Percentiles rank a stretch among this genome's conserved stretches.
Evolutionary conservation across 495 filamentous ascomycete species (phyloP).

Genomic region (Aspergillus cavernicola): DNA sequence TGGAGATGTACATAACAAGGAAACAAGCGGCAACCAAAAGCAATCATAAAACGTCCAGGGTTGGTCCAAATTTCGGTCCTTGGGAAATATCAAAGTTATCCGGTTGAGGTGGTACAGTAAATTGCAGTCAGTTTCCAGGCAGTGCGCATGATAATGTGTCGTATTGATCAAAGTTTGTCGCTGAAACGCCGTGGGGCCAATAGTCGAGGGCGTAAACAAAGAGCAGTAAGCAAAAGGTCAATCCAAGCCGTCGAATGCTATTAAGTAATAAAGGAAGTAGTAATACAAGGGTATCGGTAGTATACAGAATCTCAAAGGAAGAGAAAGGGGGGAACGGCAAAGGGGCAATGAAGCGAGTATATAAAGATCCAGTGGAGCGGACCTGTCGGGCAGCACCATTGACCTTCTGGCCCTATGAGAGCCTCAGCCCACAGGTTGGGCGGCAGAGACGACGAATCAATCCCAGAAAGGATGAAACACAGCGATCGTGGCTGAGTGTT

Average conservation of each 20-base stretch:
- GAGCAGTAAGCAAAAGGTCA: slow-evolving; percentile 4
- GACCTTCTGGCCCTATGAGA: slow-evolving; percentile 23
- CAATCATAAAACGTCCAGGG: background rate
- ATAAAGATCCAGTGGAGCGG: slow-evolving; percentile 17
- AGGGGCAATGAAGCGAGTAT: slow-evolving; percentile 11
- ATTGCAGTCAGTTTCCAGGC: slow-evolving; percentile 18
- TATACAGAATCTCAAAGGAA: slow-evolving; percentile 12
- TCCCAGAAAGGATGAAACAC: slow-evolving; percentile 14
- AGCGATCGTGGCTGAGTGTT: slow-evolving; percentile 17
- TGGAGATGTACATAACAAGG: slow-evolving; percentile 7
- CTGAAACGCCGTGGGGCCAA: slow-evolving; percentile 17
- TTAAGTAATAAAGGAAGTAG: slow-evolving; percentile 16
- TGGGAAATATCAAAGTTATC: slow-evolving; percentile 12
- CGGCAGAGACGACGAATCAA: slow-evolving; percentile 25
- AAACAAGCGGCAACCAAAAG: slow-evolving; percentile 5
- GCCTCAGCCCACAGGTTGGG: slow-evolving; percentile 19
- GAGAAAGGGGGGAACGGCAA: slow-evolving; percentile 6
- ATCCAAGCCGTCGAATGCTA: slow-evolving; percentile 8
- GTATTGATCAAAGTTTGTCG: slow-evolving; percentile 18
- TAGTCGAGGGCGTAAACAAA: slow-evolving; percentile 4
- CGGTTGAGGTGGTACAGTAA: slow-evolving; percentile 16
- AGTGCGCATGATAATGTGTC: slow-evolving; percentile 21
- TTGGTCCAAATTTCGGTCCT: background rate
- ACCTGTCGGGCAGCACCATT: slow-evolving; percentile 24
- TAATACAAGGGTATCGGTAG: slow-evolving; percentile 14